A percentile compares a stretch with the other conserved stretches of the same genome.
These are phyloP conservation scores for Sistotremastrum niveocremeum DNA, from an alignment of 768 basidiomycete genomes.

Conservation along the genomic window DNA sequence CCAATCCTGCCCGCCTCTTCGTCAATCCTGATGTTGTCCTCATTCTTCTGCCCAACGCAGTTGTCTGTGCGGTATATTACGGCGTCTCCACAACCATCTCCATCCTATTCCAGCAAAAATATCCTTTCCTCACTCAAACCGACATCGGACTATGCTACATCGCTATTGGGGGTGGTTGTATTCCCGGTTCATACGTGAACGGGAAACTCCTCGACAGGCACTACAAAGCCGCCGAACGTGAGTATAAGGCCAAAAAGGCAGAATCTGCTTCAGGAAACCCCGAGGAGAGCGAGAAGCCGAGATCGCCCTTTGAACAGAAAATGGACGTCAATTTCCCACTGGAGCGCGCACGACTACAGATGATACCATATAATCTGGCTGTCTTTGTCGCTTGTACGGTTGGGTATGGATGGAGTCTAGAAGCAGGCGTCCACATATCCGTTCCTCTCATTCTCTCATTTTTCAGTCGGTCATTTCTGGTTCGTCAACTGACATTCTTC, in stretches of 20 bases:
- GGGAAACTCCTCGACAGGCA: constrained; percentile 46
- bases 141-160: constrained; percentile 69
- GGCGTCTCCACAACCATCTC: constrained; percentile 48
- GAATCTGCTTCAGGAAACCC: constrained; percentile 9
- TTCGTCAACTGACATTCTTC: too few species aligned
- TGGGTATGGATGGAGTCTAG: constrained; percentile 16
- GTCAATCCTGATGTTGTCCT: constrained; percentile 40
- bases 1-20: constrained; percentile 45
- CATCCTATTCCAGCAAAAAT: constrained; percentile 41
- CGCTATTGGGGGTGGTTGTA: constrained; percentile 59
- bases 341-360: constrained; percentile 15
- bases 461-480: constrained; percentile 4
- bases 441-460: constrained; percentile 17
- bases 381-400: constrained; percentile 6
- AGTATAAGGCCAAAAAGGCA: constrained; percentile 36
- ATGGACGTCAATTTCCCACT: constrained; percentile 10
- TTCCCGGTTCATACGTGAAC: constrained; percentile 40
- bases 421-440: constrained; percentile 11
- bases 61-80: constrained; percentile 44
- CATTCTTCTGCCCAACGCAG: constrained; percentile 38
- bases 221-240: constrained; percentile 13
- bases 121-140: constrained; percentile 47
- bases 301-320: constrained; percentile 10
- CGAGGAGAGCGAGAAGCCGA: neutral
- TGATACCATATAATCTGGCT: constrained; percentile 9